Evolutionary conservation across 2,329 filamentous ascomycete genomes (phyloP), one percentile per base, ranked within the genome.

Genomic region (Colletotrichum trifolii): DNA sequence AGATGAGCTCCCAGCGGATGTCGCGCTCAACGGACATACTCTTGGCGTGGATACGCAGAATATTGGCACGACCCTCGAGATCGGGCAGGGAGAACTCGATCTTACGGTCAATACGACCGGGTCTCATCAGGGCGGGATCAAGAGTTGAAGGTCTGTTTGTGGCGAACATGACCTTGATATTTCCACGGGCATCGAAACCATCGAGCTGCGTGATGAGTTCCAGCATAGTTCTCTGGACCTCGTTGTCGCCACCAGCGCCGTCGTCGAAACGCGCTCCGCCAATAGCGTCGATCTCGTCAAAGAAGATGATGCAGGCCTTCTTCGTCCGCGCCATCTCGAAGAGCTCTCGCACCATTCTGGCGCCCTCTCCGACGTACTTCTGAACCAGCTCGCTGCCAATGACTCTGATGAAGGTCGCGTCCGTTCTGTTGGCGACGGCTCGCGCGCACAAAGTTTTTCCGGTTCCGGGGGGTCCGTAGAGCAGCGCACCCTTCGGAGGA

Each of bases 231-330:
- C 95, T 87, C 80, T 98, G 95, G 7, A 98, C 95, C 78, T 98
- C 95, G 76, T 98, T 98, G 80, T 98, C 95, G 74, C 95, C 95
- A 72, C 95, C 95, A 68, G 95, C 95, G 70, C 95, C 95, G 72
- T 98, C 95, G 74, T 98, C 95, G 76, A 98, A 97, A 79, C 95
- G 93, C 43, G 95, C 95, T 72, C 95, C 95, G 75, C 95, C 95
- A 60, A 98, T 93, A 53, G 95, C 95, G 78, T 98, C 95, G 68
- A 98, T 96, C 82, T 99, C 96, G 77, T 99, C 96, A 75, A 97
- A 97, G 89, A 99, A 99, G 82, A 99, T 99, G 76, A 99, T 99
- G 80, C 96, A 99, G 1, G 96, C 96, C 82, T 99, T 99, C 87
- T 99, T 99, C 62, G 96, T 98, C 72, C 96, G 90, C 9, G 96